Base-by-base conservation (phyloP, 2,329 filamentous ascomycete species). In the Lachnellula willkommii region DNA sequence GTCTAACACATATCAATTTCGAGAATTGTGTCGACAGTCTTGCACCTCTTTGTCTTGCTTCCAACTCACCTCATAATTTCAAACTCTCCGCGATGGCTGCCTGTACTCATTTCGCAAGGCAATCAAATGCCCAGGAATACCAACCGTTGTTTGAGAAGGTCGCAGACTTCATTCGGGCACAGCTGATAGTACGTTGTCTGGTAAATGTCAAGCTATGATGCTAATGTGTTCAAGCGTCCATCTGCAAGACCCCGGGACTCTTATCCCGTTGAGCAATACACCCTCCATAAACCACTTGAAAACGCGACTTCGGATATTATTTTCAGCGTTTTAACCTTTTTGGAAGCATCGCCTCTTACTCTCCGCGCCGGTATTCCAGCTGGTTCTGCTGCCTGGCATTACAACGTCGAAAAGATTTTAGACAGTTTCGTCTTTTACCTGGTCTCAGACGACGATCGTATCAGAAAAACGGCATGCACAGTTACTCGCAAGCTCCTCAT, bases 11-110 rank as follows among this genome's bases (percentile, higher is more conserved):
- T 62, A 72, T 88, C 37, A 83, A 81, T 64, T 78, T 83, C 53
- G 81, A 85, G 49, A 74, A 75, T 52, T 80, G 78, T 56, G 75
- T 84, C 49, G 80, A 82, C 45, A 77, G 75, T 22, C 74, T 88
- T 14, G 74, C 79, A 3, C 77, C 80, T 47, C 72, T 74, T 8
- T 87, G 84, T 60, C 75, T 87, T 47, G 74, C 79, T 37, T 70
- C 78, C n/a, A 76, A 74, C 53, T 74, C 84, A 1, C 83, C 84
- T 8, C 72, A 76, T 52, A 76, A 73, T 52, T 87, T 85, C 69
- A 85, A 85, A 67, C 75, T 85, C 47, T 81, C 84, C 8, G 75
- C 82, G 26, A 77, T 87, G 22, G 81, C 83, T 66, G 80, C 79
- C 11, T 86, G 83, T 63, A 78, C 79, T 39, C 81, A 85, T 66